Evolutionary conservation across 75 land plant species (phyloP).

Genomic region (Pinus albicaulis): DNA sequence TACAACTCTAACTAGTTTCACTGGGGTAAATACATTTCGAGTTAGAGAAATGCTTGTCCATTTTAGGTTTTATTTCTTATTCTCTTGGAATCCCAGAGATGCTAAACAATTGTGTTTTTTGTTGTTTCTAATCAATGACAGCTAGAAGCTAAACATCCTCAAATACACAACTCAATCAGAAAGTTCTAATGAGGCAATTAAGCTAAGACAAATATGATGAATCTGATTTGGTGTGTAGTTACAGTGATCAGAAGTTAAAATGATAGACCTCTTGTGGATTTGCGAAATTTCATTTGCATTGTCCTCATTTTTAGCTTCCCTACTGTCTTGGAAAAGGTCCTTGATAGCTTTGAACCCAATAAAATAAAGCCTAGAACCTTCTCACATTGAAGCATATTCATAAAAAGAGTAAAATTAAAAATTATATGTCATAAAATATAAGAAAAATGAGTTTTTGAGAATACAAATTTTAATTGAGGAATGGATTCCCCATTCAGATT

Average conservation of each 20-base stretch:
- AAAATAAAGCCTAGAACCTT: not conserved
- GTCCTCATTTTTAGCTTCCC: not conserved
- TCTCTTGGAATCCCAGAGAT: not conserved
- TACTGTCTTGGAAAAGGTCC: too few species aligned
- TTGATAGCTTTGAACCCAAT: not conserved
- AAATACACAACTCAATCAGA: not conserved
- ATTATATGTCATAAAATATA: too few species aligned
- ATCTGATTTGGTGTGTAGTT: not conserved
- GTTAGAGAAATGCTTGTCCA: not conserved
- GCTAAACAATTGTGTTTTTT: not conserved
- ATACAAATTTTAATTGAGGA: too few species aligned
- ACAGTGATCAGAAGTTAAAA: not conserved
- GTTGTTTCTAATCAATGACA: not conserved
- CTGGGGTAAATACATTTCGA: not conserved
- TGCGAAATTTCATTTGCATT: not conserved
- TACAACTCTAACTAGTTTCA: not conserved
- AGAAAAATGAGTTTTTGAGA: too few species aligned
- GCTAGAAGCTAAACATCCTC: not conserved
- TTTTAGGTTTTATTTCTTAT: not conserved
- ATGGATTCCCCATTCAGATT: not conserved
- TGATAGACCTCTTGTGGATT: not conserved
- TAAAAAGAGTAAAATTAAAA: not conserved
- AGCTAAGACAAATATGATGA: not conserved
- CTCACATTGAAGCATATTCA: not conserved
- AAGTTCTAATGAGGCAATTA: not conserved